Evolutionary conservation across 2,329 filamentous ascomycete genomes (phyloP), one percentile per base, ranked within the genome.

Genomic region (Verticillium tricorpus): DNA sequence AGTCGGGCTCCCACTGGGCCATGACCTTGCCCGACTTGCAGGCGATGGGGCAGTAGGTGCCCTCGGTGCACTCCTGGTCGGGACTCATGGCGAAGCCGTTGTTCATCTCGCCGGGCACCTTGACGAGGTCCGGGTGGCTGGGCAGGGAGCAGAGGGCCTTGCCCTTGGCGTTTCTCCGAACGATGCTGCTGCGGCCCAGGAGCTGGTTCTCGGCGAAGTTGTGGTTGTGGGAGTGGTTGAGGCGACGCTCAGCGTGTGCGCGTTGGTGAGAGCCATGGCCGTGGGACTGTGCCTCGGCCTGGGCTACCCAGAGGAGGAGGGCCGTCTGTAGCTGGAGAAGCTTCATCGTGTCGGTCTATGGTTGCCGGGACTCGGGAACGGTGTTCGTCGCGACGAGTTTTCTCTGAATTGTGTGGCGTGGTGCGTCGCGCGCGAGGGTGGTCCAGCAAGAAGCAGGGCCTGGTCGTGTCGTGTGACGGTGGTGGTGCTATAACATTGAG

Each of bases 31-130:
- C 90, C 0, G 90, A 74, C 63, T 88, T 89, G 73, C 91, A 93
- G 60, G 91, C 90, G 72, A 90, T 88, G 1, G 91, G 91, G 71
- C 91, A 93, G 75, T 89, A 93, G 66, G 73, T 84, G 62, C 86
- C 89, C 5, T 86, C 82, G 62, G 78, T 79, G 73, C 91, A 93
- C 60, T 83, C 73, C 71, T 90, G 84, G 73, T 93, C 87, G 4
- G 90, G 90, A 69, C 88, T 90, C 85, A 93, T 87, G 52, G 90
- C 91, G 87, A 90, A 94, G 64, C 91, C 91, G 58, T 80, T 88
- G 76, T 94, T 94, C 72, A 77, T 71, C 54, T 73, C 72, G 59
- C 78, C 78, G 5, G 89, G 89, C 59, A 94, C 82, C 15, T 85
- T 73, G 55, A 92, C 84, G 69, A 93, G 76, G 60, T 89, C 88